Percentiles rank a stretch among this genome's conserved stretches.
phyloP scores from a whole-genome alignment of 164 flowering plant species.

The Dillenia suffruticosa region DNA sequence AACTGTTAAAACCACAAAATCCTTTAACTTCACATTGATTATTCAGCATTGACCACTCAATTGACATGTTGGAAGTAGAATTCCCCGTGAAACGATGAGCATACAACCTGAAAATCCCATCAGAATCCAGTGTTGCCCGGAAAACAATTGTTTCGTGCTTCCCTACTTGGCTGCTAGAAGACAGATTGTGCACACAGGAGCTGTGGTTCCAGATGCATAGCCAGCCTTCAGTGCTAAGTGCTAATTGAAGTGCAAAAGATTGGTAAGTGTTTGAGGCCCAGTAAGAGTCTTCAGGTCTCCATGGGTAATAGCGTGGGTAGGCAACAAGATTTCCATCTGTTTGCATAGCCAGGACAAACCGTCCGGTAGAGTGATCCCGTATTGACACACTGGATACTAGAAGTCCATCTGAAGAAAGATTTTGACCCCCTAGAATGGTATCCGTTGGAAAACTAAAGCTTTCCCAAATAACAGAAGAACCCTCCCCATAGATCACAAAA shows the following conservation, averaged over 20 bases:
- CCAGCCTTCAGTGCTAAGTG: not conserved
- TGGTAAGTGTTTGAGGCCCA: not conserved
- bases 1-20: slow-evolving; percentile 15
- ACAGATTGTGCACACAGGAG: not conserved
- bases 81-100: not conserved
- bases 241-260: not conserved
- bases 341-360: slow-evolving; percentile 10
- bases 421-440: slow-evolving; percentile 17
- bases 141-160: not conserved
- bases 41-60: not conserved
- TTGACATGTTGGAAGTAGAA: not conserved
- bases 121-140: slow-evolving; percentile 4
- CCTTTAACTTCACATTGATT: slow-evolving; percentile 11
- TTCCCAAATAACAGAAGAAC: slow-evolving; percentile 5
- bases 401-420: not conserved
- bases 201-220: not conserved
- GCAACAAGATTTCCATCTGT: slow-evolving; percentile 11
- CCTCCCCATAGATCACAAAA: slow-evolving; percentile 5
- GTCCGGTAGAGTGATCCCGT: slow-evolving; percentile 6
- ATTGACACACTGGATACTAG: slow-evolving; percentile 5
- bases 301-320: not conserved
- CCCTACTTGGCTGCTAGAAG: not conserved
- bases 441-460: slow-evolving; percentile 15
- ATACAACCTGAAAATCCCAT: slow-evolving; percentile 11
- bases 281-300: not conserved